phyloP scores from a whole-genome alignment of 2,329 filamentous ascomycete species.

The Aspergillus chevalieri region DNA sequence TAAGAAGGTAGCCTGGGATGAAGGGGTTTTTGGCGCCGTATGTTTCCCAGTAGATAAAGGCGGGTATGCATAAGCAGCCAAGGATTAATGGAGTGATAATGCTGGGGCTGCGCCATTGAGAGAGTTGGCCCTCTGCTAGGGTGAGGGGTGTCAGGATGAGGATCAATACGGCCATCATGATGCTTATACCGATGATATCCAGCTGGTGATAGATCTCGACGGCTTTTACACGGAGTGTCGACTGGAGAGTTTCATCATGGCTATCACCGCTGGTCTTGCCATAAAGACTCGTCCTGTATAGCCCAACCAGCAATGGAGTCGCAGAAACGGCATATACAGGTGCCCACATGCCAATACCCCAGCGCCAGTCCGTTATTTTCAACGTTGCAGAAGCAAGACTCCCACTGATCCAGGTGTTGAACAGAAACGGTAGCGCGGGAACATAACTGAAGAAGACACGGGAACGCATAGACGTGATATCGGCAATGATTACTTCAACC shows the following conservation, averaged over 20 bases:
- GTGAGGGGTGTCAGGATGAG: background rate
- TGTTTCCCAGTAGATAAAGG: background rate
- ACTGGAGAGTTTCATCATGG: background rate
- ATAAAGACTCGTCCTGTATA: background rate
- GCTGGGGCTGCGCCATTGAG: background rate
- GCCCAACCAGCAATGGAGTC: background rate
- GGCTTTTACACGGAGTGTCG: background rate
- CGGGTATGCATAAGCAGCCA: background rate
- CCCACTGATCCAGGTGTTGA: background rate
- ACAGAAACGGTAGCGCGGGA: background rate
- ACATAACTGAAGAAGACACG: background rate
- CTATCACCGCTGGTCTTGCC: background rate
- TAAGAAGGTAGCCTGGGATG: background rate
- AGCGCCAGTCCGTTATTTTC: background rate
- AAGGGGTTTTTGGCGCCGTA: background rate
- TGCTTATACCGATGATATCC: background rate
- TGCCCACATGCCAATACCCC: background rate
- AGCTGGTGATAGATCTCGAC: background rate
- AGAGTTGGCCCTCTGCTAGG: background rate
- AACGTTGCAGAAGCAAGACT: background rate
- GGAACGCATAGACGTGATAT: background rate
- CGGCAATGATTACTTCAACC: background rate
- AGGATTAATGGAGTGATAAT: background rate
- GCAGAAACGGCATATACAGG: background rate
- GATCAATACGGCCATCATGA: background rate